These are phyloP conservation scores for Kluyveromyces siamensis DNA, from an alignment of 805 yeast genomes.

Conservation along the genomic window DNA sequence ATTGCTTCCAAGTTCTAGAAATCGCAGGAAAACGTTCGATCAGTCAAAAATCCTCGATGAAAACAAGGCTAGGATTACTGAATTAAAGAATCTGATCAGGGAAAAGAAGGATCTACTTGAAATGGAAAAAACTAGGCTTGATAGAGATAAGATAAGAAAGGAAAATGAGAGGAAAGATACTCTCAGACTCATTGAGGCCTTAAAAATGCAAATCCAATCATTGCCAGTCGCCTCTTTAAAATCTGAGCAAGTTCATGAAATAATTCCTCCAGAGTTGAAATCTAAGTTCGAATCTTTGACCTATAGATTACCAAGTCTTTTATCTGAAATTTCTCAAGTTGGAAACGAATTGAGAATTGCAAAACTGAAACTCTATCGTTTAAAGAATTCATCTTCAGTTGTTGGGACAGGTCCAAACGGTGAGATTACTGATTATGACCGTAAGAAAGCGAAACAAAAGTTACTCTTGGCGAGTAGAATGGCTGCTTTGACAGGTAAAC, in stretches of 20 bases:
- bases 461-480: slow-evolving; percentile 75
- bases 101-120: slow-evolving; percentile 64
- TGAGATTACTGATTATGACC: slow-evolving; percentile 72
- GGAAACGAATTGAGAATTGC: slow-evolving; percentile 62
- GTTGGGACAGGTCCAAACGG: slow-evolving; percentile 86
- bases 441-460: slow-evolving; percentile 69
- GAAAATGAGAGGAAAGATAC: slow-evolving; percentile 29
- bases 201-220: slow-evolving; percentile 50
- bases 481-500: slow-evolving; percentile 87
- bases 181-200: slow-evolving; percentile 47
- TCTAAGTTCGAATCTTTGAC: slow-evolving; percentile 53
- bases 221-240: slow-evolving; percentile 31
- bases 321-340: slow-evolving; percentile 50
- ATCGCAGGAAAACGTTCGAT: slow-evolving; percentile 37
- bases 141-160: slow-evolving; percentile 28
- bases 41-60: slow-evolving; percentile 6
- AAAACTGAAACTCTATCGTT: slow-evolving; percentile 55
- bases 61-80: slow-evolving; percentile 33
- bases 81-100: slow-evolving; percentile 53
- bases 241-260: slow-evolving; percentile 7
- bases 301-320: slow-evolving; percentile 63
- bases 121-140: slow-evolving; percentile 28
- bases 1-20: slow-evolving; percentile 59
- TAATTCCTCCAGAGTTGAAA: slow-evolving; percentile 38
- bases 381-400: slow-evolving; percentile 61